Evolutionary conservation across 495 filamentous ascomycete genomes (phyloP), one percentile per base, ranked within the genome.

Genomic region (Copromyces sp.): DNA sequence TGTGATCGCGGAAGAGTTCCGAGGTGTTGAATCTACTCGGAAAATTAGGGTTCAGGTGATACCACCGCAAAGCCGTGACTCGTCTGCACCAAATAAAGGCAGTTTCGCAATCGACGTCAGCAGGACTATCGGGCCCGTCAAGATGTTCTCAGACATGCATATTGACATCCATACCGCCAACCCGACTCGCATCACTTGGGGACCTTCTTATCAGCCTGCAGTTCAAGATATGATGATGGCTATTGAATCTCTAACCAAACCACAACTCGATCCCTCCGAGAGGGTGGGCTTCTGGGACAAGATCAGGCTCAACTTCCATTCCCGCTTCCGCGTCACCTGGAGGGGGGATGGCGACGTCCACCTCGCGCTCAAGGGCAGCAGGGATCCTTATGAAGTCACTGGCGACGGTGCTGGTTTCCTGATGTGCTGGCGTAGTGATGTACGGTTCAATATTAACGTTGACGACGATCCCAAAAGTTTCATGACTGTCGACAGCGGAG

Each of bases 211-310:
- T 78, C 95, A 99, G 74, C 95, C 95, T 37, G 96, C 94, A 12
- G 98, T 99, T 70, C 95, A 99, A 81, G 95, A 99, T 77, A 97
- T 98, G 93, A 99, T 99, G 95, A 97, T 98, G 89, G 93, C 96
- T 35, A 93, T 99, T 72, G 95, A 99, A 83, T 92, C 92, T 0
- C 97, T 99, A 82, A 97, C 94, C 11, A 99, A 98, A 76, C 92
- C 93, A 5, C 94, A 96, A 75, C 85, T 97, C 45, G 95, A 98
- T 81, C 92, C 92, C 6, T 98, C 95, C 1, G 95, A 99, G 47
- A 88, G 92, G 59, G 92, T 93, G 68, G 95, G 95, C 9, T 99
- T 99, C 83, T 99, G 95, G 95, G 95, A 99, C 80, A 99, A 99
- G 85, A 97, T 99, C 40, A 86, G 95, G 73, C 86, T 99, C 20